Base-by-base conservation (phyloP, 192 early-diverging fungal species). In the Diversispora epigaea region DNA sequence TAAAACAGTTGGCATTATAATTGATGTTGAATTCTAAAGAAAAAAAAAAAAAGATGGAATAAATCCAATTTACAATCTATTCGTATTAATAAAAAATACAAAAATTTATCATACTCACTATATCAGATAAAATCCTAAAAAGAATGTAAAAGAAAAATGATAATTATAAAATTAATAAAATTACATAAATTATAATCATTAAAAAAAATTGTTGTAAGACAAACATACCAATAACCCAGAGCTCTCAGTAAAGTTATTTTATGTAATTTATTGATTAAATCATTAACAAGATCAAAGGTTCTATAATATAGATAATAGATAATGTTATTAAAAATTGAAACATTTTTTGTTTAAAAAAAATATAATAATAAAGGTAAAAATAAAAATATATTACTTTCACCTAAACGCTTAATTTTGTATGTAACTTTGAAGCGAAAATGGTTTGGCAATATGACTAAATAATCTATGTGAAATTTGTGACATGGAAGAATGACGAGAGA, bases 391-490 rank as follows among this genome's bases (percentile, higher is more conserved):
- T 77, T 82, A 88, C 85, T 83, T 84, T 77, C 90, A 80, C 8
- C 81, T 77, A n/a, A 79, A 76, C 8, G 84, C 78, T 68, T 93
- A 87, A 15, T 87, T 78, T 40, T 89, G 79, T 47, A 93, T 83
- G 78, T 89, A 95, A 9, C 83, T 80, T 50, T 77, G 81, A 71
- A 95, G 68, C 3, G 91, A 92, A 76, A 89, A 93, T 6, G 91
- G 90, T 47, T 91, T 91, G 4, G 87, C 84, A 70, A 89, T 32
- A 95, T 83, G 19, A 95, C 92, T 15, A 95, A 78, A 77, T 95
- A 95, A 78, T 95, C 93, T 46, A 95, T 85, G 75, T 95, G 93
- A 6, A 90, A 92, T 83, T 95, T 95, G 80, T 95, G 93, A 46
- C 85, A 95, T 45, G 93, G 93, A 60, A 93, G 73, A 55, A 95